Percentiles rank a stretch among this genome's conserved stretches.
Conservation (phyloP, 768 basidiomycete genomes). For the Ramaria sp. region DNA sequence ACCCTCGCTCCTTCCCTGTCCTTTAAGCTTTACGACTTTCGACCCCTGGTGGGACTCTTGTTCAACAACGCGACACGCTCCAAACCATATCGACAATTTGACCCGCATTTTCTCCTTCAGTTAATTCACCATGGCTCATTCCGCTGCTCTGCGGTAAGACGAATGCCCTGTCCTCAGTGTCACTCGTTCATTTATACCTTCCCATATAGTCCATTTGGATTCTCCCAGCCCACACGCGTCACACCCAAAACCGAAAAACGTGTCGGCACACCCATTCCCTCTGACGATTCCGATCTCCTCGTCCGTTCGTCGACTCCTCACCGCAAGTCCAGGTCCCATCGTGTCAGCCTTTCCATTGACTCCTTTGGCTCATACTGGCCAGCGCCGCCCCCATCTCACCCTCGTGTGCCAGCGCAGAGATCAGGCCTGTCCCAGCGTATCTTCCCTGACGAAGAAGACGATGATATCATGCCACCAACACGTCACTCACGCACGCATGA, state of each 20-base stretch:
- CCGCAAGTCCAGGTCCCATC: neutral
- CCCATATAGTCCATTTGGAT: neutral
- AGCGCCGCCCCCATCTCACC: neutral
- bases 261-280: neutral
- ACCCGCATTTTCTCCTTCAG: neutral
- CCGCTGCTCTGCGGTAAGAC: neutral
- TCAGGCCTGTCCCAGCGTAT: neutral
- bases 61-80: too few relatives aligned
- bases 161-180: neutral
- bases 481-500: neutral
- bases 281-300: neutral
- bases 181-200: neutral
- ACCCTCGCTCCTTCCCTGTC: too few relatives aligned
- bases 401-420: too few relatives aligned
- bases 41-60: too few relatives aligned
- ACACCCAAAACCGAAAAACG: neutral
- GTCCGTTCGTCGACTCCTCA: neutral
- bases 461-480: neutral
- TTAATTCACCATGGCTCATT: neutral
- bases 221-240: neutral
- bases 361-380: too few relatives aligned
- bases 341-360: too few relatives aligned
- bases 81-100: neutral
- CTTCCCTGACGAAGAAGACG: neutral
- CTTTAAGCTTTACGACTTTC: too few relatives aligned